Evolutionary conservation across 2,329 filamentous ascomycete genomes (phyloP).

Genomic region (Claviceps citrina): DNA sequence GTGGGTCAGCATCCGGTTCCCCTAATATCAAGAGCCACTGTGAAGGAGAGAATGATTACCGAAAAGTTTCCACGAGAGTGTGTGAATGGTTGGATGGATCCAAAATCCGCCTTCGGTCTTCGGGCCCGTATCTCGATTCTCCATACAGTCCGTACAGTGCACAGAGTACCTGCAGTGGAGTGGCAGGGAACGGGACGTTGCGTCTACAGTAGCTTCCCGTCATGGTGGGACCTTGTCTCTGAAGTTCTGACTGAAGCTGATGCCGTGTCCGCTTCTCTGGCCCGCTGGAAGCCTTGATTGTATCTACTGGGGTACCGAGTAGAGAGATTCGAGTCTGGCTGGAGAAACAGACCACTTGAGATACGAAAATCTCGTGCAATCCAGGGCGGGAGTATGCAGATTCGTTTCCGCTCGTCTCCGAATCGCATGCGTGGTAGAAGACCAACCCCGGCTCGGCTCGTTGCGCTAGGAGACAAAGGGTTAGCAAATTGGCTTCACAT

Average conservation of each 20-base stretch:
- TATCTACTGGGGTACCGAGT: too few species aligned
- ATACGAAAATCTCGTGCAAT: not conserved
- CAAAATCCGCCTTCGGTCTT: not conserved
- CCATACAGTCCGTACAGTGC: slow-evolving; percentile 1
- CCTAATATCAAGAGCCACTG: too few species aligned
- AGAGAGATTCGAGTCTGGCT: too few species aligned
- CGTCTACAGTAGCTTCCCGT: slow-evolving; percentile 3
- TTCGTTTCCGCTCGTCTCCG: too few species aligned
- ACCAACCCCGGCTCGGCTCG: not conserved
- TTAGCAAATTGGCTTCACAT: not conserved
- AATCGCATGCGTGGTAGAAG: not conserved
- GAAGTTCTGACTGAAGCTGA: not conserved
- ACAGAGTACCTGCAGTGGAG: not conserved
- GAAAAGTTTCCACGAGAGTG: too few species aligned
- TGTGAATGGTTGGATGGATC: too few species aligned
- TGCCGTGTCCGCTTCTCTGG: not conserved
- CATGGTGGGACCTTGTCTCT: not conserved
- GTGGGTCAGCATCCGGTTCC: too few species aligned
- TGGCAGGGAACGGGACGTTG: slow-evolving; percentile 3
- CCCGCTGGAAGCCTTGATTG: not conserved
- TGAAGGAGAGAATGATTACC: too few species aligned
- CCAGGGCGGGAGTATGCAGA: not conserved
- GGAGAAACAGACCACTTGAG: too few species aligned
- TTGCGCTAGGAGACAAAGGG: not conserved
- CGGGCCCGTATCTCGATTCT: slow-evolving; percentile 1